phyloP scores from a whole-genome alignment of 768 basidiomycete species.

The Russula griseocarnosa region DNA sequence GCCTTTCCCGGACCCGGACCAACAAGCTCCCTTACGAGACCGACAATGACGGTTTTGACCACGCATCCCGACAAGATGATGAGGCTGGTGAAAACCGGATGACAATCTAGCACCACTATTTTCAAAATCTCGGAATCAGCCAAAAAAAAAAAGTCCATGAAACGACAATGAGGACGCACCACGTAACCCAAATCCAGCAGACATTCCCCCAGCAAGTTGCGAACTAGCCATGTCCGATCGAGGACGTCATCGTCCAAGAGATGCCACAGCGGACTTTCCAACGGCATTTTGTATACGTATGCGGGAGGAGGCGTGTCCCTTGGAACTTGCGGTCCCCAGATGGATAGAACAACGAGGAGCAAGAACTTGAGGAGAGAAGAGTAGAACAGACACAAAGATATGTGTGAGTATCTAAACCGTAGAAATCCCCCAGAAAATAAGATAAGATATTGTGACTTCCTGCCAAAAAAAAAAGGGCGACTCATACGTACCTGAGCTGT shows the following conservation, averaged over 20 bases:
- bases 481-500: slow-evolving; percentile 17
- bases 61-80: slow-evolving; percentile 73
- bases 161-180: slow-evolving; percentile 43
- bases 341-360: slow-evolving; percentile 73
- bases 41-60: slow-evolving; percentile 60
- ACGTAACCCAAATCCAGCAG: slow-evolving; percentile 79
- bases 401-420: slow-evolving; percentile 54
- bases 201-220: slow-evolving; percentile 81
- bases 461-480: neutral
- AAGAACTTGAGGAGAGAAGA: slow-evolving; percentile 83
- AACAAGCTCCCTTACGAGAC: slow-evolving; percentile 63
- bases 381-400: slow-evolving; percentile 77
- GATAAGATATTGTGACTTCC: neutral
- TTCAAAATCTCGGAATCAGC: neutral
- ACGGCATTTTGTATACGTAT: slow-evolving; percentile 32
- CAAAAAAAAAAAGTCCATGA: neutral
- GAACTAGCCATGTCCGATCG: slow-evolving; percentile 79
- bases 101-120: slow-evolving; percentile 72
- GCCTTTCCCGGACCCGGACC: slow-evolving; percentile 55
- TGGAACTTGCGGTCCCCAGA: slow-evolving; percentile 59
- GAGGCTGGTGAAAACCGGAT: slow-evolving; percentile 68
- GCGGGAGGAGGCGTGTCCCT: slow-evolving; percentile 17
- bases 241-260: slow-evolving; percentile 68
- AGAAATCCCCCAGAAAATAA: neutral
- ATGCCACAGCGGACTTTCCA: slow-evolving; percentile 42